Base-by-base conservation (phyloP, 148 eudicot genomes). In the Fallopia convolvulus region DNA sequence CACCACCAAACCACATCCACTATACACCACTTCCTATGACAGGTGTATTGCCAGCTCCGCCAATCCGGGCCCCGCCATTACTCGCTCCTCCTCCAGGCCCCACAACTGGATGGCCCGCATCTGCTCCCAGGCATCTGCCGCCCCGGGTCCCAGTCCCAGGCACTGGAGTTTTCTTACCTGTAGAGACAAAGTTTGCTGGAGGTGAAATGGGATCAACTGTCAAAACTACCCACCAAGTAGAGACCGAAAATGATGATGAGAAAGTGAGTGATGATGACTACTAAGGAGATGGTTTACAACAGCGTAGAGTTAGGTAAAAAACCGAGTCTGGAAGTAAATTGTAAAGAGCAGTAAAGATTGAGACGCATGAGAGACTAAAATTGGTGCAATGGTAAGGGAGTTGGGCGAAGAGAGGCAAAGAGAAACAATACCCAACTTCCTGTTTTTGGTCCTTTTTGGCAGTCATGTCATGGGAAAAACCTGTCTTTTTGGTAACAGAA, bases 141-240 rank as follows among this genome's bases (percentile, higher is more conserved):
- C 90, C 90, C 18, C 86, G 84, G 50, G 70, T 85, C 76, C 91
- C 85, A 11, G 70, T 85, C 49, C 87, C 88, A 36, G 92, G 92
- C 79, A 89, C 92, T 5, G 92, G 92, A 65, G 92, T 89, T 72
- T 89, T 89, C 79, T 83, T 89, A 77, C 15, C 68, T 15, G 42
- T 20, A 56, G 26, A 20, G 11, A 20, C 76, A 44, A 15, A 72
- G 53, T 48, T 56, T 6, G 30, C 9, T 7, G 50, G 76, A 49
- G 36, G 76, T 44, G 72, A 44, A 44, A 46, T 21, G 18, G 32
- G 72, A 8, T 23, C 52, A 11, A n/a, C 52, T 13, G 5, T 18
- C 14, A 46, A 61, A 49, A 76, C 52, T 60, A 21, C 50, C 23
- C 20, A 41, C 3, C 20, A 12, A 11, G 40, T 9, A 14, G 72